Evolutionary conservation across 345 rosid genomes (phyloP).

Genomic region (Sisymbrium altissimum): DNA sequence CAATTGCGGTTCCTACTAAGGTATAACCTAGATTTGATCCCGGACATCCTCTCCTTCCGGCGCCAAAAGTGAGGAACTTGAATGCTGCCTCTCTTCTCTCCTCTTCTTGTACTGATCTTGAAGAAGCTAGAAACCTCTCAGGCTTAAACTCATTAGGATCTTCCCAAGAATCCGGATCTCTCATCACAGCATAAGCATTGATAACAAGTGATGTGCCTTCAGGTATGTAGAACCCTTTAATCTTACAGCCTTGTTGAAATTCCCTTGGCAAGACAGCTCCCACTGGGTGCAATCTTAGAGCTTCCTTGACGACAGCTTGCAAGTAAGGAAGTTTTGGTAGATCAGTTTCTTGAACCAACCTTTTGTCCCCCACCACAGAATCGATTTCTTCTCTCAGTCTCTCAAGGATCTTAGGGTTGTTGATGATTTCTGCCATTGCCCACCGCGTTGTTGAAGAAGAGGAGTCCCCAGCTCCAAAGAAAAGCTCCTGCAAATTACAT

Average conservation of each 20-base stretch:
- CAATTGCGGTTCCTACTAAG: neutral
- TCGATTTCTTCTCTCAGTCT: slow-evolving; percentile 2
- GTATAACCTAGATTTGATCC: neutral
- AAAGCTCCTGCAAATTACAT: neutral
- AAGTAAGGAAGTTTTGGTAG: neutral
- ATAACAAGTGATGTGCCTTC: neutral
- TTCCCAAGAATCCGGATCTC: slow-evolving; percentile 2
- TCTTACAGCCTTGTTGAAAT: neutral
- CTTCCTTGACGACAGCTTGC: slow-evolving; percentile 6
- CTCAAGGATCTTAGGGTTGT: neutral
- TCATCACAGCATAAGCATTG: slow-evolving; percentile 2
- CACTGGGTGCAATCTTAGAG: slow-evolving; percentile 8
- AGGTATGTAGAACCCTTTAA: neutral
- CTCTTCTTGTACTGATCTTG: neutral
- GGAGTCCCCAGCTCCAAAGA: slow-evolving; percentile 2
- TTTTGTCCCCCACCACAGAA: neutral
- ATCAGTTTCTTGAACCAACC: slow-evolving; percentile 3
- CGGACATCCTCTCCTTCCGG: slow-evolving; percentile 9
- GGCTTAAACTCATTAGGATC: slow-evolving; percentile 3
- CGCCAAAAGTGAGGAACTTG: neutral
- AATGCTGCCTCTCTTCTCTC: neutral
- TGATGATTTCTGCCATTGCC: slow-evolving; percentile 7
- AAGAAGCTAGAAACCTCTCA: neutral
- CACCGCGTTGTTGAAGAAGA: slow-evolving; percentile 6
- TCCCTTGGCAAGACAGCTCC: neutral